phyloP scores from a whole-genome alignment of 345 rosid species.

The Camelina neglecta region DNA sequence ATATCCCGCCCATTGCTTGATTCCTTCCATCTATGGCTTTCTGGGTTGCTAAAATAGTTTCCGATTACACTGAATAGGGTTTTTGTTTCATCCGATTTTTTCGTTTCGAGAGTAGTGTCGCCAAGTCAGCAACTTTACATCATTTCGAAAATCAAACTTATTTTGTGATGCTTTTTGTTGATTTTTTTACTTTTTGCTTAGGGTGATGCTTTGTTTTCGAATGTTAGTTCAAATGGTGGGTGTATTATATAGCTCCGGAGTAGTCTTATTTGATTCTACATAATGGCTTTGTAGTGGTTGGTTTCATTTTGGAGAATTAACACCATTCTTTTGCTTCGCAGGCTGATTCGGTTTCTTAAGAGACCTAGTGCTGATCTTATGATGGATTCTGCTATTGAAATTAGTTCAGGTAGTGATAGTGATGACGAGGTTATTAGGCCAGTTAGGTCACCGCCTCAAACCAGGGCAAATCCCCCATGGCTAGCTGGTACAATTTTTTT shows the following conservation, averaged over 20 bases:
- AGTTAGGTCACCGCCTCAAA: background rate
- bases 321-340: constrained; percentile 1
- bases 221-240: background rate
- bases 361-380: constrained; percentile 4
- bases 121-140: constrained; percentile 11
- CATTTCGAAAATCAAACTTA: background rate
- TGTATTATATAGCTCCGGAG: constrained; percentile 2
- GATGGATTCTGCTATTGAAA: constrained; percentile 42
- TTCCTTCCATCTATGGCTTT: background rate
- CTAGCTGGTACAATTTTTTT: constrained; percentile 22
- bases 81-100: background rate
- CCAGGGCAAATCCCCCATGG: constrained; percentile 40
- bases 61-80: background rate
- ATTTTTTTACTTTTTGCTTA: background rate
- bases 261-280: background rate
- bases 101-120: constrained; percentile 12
- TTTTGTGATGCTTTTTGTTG: background rate
- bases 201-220: background rate
- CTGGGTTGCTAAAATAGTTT: background rate
- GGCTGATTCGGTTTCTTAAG: constrained; percentile 36
- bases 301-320: background rate
- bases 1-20: constrained; percentile 34
- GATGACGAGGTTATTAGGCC: constrained; percentile 24
- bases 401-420: constrained; percentile 39
- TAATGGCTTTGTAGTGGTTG: background rate